Evolutionary conservation across 352 stramenopile species (phyloP), one percentile per base, ranked within the genome.

Genomic region (Globisporangium polare): DNA sequence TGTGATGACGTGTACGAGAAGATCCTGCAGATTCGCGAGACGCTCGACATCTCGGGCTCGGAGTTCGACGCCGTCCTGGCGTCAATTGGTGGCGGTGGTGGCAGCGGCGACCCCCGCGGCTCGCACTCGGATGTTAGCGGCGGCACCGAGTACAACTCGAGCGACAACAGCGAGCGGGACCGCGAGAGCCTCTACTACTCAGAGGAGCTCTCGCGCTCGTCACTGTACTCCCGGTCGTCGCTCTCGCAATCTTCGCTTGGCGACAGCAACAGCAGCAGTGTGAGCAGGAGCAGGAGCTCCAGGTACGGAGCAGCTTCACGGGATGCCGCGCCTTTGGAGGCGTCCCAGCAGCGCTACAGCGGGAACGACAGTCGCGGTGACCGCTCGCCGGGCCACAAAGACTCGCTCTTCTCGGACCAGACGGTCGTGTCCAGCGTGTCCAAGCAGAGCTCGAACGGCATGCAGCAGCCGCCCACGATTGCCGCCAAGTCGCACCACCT

Each of bases 11-110:
- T 81, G 33, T 81, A 83, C 52, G 74, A 83, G 10, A 72, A 66
- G 8, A 82, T 86, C 50, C 65, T 77, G 50, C 71, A 77, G 65
- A 78, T 86, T 41, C 71, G 75, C 31, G 73, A 82, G 39, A 79
- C 71, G 10, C 54, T 86, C 20, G 77, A 84, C 62, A 52, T 75
- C 13, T 82, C 77, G 17, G 66, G 75, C 56, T 69, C 63, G 1
- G 75, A 86, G 18, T 75, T 86, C 47, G 68, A 83, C 29, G 68
- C 68, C n/a, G 75, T 82, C 26, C 60, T 86, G 2, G 66, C 72
- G 0, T 68, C 66, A 15, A 72, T 80, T 17, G 60, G 63, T 8
- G 61, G 66, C 24, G 50, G 54, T 56, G 29, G 29, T 37, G 31
- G 8, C 8, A 37, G 31, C 31, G 31, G 31, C 9, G 31, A 37